These are phyloP conservation scores for Fabrea salina DNA, from an alignment of 169 alveolate species.

Conservation along the genomic window DNA sequence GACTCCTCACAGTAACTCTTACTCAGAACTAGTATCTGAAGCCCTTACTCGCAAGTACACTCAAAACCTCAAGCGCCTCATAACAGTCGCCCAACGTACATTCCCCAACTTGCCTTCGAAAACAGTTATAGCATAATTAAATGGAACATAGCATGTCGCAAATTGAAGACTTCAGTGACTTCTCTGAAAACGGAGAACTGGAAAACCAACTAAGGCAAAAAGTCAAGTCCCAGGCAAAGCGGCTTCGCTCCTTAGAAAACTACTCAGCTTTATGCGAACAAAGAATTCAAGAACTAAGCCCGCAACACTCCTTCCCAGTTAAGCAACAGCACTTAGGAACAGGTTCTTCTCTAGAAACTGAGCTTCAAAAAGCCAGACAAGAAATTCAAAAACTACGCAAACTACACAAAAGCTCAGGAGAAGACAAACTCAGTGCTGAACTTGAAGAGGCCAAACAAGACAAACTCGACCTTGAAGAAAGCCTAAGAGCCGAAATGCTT, in stretches of 20 bases:
- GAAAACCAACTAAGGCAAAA: constrained; percentile 46
- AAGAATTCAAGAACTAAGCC: constrained; percentile 48
- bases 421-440: background rate
- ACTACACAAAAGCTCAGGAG: no score
- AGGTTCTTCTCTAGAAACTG: background rate
- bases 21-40: no score
- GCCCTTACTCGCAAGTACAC: no score
- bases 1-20: no score
- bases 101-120: background rate
- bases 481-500: constrained; percentile 38
- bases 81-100: background rate
- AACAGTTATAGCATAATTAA: background rate
- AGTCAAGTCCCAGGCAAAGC: constrained; percentile 56
- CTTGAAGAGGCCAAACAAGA: background rate
- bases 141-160: background rate
- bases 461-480: constrained; percentile 13
- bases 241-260: constrained; percentile 46
- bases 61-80: background rate
- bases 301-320: constrained; percentile 61
- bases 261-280: constrained; percentile 55
- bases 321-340: constrained; percentile 48
- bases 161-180: background rate
- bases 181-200: background rate
- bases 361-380: constrained; percentile 5
- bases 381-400: no score